Evolutionary conservation across 2,329 filamentous ascomycete species (phyloP).

Genomic region (Hypoxylon sp.): DNA sequence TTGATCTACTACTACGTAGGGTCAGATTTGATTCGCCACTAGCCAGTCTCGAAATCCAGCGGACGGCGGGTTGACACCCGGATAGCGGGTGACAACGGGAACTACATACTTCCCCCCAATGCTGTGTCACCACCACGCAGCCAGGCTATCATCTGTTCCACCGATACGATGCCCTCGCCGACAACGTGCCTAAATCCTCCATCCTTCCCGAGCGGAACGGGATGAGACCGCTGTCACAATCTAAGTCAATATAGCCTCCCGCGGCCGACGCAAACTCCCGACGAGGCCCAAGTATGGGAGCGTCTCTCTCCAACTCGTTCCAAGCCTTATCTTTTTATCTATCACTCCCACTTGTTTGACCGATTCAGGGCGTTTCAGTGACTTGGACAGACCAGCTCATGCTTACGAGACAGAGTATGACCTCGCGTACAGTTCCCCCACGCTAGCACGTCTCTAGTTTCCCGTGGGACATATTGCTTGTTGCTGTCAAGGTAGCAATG

Average conservation of each 20-base stretch:
- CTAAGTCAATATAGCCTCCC: not conserved
- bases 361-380: not conserved
- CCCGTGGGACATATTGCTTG: not conserved
- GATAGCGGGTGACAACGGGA: constrained; percentile 28
- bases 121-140: constrained; percentile 30
- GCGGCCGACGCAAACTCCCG: constrained; percentile 8
- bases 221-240: constrained; percentile 5
- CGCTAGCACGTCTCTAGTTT: not conserved
- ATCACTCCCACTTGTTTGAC: not conserved
- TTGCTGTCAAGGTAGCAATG: no score
- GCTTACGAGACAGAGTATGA: not conserved
- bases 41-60: constrained; percentile 3
- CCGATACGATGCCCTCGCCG: constrained; percentile 8
- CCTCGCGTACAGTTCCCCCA: not conserved
- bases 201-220: constrained; percentile 14
- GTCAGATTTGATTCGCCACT: constrained; percentile 13
- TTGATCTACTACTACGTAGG: not conserved
- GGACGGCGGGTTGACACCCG: constrained; percentile 14
- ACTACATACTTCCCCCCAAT: not conserved
- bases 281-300: not conserved
- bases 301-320: not conserved
- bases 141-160: constrained; percentile 24
- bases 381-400: not conserved
- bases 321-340: not conserved
- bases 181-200: constrained; percentile 12